phyloP scores from a whole-genome alignment of 1,284 basidiomycete species.

The Pseudozyma tsukubaensis region DNA sequence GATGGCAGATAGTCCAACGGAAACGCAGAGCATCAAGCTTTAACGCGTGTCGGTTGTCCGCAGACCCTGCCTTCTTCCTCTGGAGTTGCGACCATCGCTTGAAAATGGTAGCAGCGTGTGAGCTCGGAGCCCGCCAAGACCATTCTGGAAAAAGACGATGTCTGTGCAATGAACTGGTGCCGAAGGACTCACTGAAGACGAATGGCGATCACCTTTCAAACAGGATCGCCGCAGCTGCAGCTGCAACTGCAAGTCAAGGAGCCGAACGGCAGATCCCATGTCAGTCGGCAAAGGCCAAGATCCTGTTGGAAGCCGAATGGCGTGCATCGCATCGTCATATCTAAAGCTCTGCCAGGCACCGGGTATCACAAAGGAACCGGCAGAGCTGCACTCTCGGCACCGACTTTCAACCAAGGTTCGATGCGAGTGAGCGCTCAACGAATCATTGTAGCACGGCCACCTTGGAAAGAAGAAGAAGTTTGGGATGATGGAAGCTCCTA shows the following conservation, averaged over 20 bases:
- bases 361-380: not conserved
- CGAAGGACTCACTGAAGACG: not conserved
- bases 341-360: not conserved
- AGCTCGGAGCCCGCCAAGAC: not conserved
- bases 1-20: too few relatives aligned
- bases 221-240: not conserved
- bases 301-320: slow-evolving; percentile 3
- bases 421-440: not conserved
- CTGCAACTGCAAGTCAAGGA: not conserved
- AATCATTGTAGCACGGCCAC: too few relatives aligned
- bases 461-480: not conserved
- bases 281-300: not conserved
- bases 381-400: slow-evolving; percentile 8
- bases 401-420: not conserved
- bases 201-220: not conserved
- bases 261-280: slow-evolving; percentile 2
- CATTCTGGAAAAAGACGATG: slow-evolving; percentile 5
- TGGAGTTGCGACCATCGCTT: not conserved
- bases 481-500: not conserved
- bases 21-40: not conserved
- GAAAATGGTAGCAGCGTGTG: not conserved
- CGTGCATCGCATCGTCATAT: slow-evolving; percentile 8
- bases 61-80: not conserved
- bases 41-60: not conserved
- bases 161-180: not conserved